Conservation (phyloP, 495 filamentous ascomycete genomes). For the Podospora conica region DNA sequence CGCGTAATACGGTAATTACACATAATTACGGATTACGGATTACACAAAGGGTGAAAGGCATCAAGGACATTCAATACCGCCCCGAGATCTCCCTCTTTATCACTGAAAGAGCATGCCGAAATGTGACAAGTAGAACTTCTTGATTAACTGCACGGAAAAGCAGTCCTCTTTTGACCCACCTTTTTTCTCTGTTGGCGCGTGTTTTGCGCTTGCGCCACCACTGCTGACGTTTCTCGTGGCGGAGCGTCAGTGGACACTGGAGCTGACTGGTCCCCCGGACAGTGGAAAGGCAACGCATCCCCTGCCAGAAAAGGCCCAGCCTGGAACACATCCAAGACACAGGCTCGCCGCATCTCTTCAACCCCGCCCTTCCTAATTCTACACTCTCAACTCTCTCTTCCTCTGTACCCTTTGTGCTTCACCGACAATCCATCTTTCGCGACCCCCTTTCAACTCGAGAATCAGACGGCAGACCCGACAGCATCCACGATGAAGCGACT, state of each 20-base stretch:
- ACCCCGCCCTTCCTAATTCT: conserved; percentile 11
- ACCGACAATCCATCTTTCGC: neutral
- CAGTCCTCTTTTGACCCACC: neutral
- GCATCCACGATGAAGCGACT: conserved; percentile 54
- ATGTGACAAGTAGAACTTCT: too few species aligned
- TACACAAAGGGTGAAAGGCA: neutral
- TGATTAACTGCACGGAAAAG: too few species aligned
- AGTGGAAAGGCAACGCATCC: neutral
- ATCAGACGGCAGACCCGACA: neutral
- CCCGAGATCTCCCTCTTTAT: neutral
- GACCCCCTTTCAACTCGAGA: neutral
- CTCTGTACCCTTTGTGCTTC: conserved; percentile 1
- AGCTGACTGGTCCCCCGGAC: neutral
- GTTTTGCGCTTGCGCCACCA: neutral
- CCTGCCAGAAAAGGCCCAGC: neutral
- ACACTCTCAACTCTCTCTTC: neutral
- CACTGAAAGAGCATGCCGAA: neutral
- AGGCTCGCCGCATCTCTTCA: conserved; percentile 7
- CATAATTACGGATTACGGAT: too few species aligned
- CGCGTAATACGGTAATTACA: neutral
- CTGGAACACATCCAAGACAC: conserved; percentile 27
- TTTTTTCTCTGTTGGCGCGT: neutral
- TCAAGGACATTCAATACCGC: neutral
- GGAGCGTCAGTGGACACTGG: neutral
- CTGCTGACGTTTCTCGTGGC: conserved; percentile 8